Conservation (phyloP, 129 eudicot genomes). For the Calendula officinalis region DNA sequence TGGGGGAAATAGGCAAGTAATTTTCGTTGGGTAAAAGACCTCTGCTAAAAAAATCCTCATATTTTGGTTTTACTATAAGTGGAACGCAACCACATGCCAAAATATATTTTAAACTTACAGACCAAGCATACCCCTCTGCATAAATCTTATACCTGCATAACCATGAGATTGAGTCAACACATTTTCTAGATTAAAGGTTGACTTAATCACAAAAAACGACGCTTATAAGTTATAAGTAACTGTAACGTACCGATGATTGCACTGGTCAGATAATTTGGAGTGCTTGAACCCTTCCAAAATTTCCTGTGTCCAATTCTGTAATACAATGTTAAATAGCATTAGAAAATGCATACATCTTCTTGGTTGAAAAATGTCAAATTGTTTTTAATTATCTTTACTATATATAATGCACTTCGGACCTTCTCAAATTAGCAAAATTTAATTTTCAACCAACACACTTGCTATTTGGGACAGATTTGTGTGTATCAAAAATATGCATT, state of each 20-base stretch:
- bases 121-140: slow-evolving; percentile 96
- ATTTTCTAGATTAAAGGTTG: not conserved
- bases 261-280: slow-evolving; percentile 68
- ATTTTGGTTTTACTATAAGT: slow-evolving; percentile 54
- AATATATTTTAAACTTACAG: slow-evolving; percentile 82
- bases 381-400: not conserved
- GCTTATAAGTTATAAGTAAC: not conserved
- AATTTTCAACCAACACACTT: too few relatives aligned
- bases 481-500: too few relatives aligned
- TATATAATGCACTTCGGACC: too few relatives aligned
- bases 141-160: slow-evolving; percentile 77
- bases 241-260: slow-evolving; percentile 56
- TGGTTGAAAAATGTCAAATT: slow-evolving; percentile 1
- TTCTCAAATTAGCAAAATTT: too few relatives aligned
- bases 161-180: not conserved
- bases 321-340: slow-evolving; percentile 14
- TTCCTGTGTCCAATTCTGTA: slow-evolving; percentile 69
- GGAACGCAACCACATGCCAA: slow-evolving; percentile 73
- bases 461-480: too few relatives aligned
- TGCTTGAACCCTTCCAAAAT: slow-evolving; percentile 44
- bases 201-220: not conserved
- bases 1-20: slow-evolving; percentile 54
- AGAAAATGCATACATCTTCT: slow-evolving; percentile 1
- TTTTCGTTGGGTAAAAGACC: slow-evolving; percentile 56
- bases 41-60: slow-evolving; percentile 71